Evolutionary conservation across 2,329 filamentous ascomycete species (phyloP).

Genomic region (Cordyceps javanica): DNA sequence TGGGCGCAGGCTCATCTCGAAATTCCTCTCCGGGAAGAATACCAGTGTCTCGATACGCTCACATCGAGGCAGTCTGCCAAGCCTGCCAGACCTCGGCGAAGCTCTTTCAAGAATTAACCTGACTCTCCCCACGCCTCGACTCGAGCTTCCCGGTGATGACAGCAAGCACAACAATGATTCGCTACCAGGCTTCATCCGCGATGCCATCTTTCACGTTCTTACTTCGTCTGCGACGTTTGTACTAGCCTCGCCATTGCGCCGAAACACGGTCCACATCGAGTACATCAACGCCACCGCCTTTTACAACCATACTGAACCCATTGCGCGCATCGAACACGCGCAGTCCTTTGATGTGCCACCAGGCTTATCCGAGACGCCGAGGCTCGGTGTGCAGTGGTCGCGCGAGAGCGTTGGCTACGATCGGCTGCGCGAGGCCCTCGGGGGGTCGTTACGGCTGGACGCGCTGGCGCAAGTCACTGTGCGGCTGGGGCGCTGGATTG

Average conservation of each 20-base stretch:
- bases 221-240: conserved; percentile 82
- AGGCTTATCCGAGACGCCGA: conserved; percentile 64
- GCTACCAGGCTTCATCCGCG: conserved; percentile 66
- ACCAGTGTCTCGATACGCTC: conserved; percentile 69
- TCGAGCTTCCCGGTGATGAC: conserved; percentile 48
- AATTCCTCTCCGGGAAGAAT: conserved; percentile 84
- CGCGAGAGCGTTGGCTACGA: conserved; percentile 75
- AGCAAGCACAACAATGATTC: conserved; percentile 26
- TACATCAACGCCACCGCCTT: conserved; percentile 77
- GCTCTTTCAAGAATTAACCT: conserved; percentile 67
- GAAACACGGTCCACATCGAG: conserved; percentile 71
- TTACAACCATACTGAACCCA: conserved; percentile 71
- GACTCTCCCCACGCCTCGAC: conserved; percentile 62
- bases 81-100: conserved; percentile 63
- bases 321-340: conserved; percentile 72
- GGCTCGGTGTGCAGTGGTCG: conserved; percentile 76
- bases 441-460: conserved; percentile 72
- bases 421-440: conserved; percentile 71
- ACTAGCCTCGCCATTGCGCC: conserved; percentile 68
- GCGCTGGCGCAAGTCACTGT: conserved; percentile 71
- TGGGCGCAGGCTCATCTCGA: conserved; percentile 70
- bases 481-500: conserved; percentile 66
- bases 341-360: conserved; percentile 71
- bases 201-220: conserved; percentile 80
- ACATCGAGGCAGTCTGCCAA: conserved; percentile 67